Percentiles rank a stretch among this genome's conserved stretches.
Evolutionary conservation across 257 asterid species (phyloP).

Genomic region (Petrea volubilis): DNA sequence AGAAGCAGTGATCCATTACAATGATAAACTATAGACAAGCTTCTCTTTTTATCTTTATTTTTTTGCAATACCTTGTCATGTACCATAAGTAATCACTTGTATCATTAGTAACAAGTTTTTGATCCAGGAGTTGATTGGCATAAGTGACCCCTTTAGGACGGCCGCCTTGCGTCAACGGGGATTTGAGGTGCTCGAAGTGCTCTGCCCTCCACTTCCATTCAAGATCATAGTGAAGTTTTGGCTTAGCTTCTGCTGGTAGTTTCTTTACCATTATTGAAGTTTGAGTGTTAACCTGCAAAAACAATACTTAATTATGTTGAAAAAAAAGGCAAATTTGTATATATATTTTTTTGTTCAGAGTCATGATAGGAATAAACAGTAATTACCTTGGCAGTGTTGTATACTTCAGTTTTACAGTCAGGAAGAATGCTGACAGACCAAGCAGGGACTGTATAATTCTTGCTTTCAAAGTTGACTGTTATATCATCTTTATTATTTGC

Average conservation of each 20-base stretch:
- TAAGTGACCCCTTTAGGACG: background rate
- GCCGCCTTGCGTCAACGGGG: background rate
- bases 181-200: constrained; percentile 11
- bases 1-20: background rate
- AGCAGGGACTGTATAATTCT: constrained; percentile 28
- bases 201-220: constrained; percentile 46
- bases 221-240: constrained; percentile 3
- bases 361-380: background rate
- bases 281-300: constrained; percentile 31
- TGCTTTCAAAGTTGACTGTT: constrained; percentile 38
- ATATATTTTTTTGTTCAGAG: background rate
- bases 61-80: constrained; percentile 42
- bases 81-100: constrained; percentile 53
- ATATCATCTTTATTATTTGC: constrained; percentile 19
- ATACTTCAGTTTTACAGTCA: constrained; percentile 38
- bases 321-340: background rate
- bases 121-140: constrained; percentile 39
- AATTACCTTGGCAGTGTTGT: constrained; percentile 45
- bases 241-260: constrained; percentile 13
- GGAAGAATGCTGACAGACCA: constrained; percentile 57
- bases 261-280: constrained; percentile 27
- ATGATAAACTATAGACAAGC: background rate
- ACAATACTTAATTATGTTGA: background rate
- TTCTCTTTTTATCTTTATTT: too few relatives aligned
- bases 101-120: constrained; percentile 46